phyloP scores from a whole-genome alignment of 257 asterid species.

The Nicotiana attenuata region DNA sequence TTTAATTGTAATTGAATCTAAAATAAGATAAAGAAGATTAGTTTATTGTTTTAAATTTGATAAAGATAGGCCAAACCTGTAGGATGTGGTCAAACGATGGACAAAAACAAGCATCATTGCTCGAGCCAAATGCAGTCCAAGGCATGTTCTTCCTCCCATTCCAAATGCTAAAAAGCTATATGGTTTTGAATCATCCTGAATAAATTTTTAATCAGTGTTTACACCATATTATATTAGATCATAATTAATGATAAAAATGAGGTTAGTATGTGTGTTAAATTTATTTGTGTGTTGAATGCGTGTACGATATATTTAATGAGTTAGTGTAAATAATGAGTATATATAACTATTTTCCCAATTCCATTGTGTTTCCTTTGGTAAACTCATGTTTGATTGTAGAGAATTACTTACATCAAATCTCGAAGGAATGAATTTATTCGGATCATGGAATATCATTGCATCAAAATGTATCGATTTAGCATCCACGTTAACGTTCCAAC shows the following conservation, averaged over 20 bases:
- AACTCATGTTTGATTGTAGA: neutral
- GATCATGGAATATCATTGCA: neutral
- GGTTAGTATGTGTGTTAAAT: neutral
- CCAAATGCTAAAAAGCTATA: slow-evolving; percentile 7
- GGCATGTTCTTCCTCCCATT: slow-evolving; percentile 9
- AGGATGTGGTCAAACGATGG: neutral
- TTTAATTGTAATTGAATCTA: neutral
- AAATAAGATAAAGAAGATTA: neutral
- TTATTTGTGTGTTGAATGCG: neutral
- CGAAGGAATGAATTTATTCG: neutral
- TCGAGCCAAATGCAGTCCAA: slow-evolving; percentile 5
- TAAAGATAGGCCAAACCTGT: neutral
- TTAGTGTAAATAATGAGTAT: no score
- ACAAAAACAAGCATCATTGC: slow-evolving; percentile 7
- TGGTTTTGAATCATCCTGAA: slow-evolving; percentile 7
- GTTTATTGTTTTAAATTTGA: neutral
- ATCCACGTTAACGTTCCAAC: slow-evolving; percentile 11
- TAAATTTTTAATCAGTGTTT: no score
- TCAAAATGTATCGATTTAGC: slow-evolving; percentile 16
- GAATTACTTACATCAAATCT: slow-evolving; percentile 9
- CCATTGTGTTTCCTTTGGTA: neutral
- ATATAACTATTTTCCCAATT: no score
- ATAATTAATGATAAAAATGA: neutral
- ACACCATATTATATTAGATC: no score
- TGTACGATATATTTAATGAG: no score